Conservation (phyloP, 2,329 filamentous ascomycete species). For the Arthrinium phaeospermum region DNA sequence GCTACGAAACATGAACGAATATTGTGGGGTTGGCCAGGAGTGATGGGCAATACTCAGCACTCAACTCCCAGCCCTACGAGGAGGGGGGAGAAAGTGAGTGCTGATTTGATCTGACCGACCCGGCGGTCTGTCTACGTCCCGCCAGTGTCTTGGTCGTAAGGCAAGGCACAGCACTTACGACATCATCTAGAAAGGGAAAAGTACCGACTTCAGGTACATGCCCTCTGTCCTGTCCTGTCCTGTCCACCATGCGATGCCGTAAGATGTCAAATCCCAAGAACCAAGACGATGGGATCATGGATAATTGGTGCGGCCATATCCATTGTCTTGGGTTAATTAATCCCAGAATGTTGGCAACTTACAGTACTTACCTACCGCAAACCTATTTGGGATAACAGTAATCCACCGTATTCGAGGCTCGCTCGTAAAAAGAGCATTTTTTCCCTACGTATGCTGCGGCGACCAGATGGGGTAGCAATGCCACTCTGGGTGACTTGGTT, state of each 20-base stretch:
- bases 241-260: neutral
- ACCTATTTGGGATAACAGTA: too few relatives aligned
- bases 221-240: too few relatives aligned
- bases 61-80: constrained; percentile 25
- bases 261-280: constrained; percentile 9
- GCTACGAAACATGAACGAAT: neutral
- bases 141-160: constrained; percentile 12
- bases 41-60: neutral
- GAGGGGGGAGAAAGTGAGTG: constrained; percentile 19
- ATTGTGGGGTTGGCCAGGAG: constrained; percentile 8
- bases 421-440: neutral
- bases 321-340: constrained; percentile 13
- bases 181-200: neutral
- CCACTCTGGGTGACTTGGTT: neutral
- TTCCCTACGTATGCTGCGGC: neutral
- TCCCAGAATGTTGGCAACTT: neutral
- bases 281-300: neutral
- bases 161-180: neutral
- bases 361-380: too few relatives aligned
- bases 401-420: too few relatives aligned
- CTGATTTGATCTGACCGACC: constrained; percentile 1
- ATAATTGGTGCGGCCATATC: neutral
- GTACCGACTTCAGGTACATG: neutral
- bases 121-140: neutral
- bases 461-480: constrained; percentile 1